Evolutionary conservation across 2,329 filamentous ascomycete genomes (phyloP), one percentile per base, ranked within the genome.

Genomic region (Trichoderma asperellum): DNA sequence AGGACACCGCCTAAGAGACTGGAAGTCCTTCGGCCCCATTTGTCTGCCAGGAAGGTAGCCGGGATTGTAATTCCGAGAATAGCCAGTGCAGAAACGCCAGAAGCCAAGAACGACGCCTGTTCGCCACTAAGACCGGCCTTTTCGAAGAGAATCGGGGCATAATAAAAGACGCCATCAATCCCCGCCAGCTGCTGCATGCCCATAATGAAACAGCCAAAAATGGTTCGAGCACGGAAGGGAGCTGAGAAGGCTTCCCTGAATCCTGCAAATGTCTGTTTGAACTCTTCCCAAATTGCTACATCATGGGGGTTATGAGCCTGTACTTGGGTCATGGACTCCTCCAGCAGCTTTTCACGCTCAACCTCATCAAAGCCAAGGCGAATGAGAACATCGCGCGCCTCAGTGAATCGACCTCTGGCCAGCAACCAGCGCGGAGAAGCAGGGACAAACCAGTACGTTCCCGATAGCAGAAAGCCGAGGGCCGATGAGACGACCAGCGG

Each of bases 101-200:
- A 89, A 0, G 87, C 88, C 14, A 89, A 79, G 69, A 89, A 87
- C 0, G 83, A 85, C 1, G 85, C 83, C 68, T 83, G 81, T 12
- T 84, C 80, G 2, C 84, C 85, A 7, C 80, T 78, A 2, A 90
- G 80, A 0, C 88, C 88, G 0, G 88, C 87, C 68, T 88, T 86
- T 24, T 83, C 79, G 72, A 91, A 90, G 0, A 91, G 77, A 0
- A 86, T 79, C 0, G 89, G 88, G 0, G 88, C 86, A 68, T 91
- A 90, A 71, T 87, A 89, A 2, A 89, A 78, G 0, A 90, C 83
- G 0, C 86, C 88, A 47, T 90, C 88, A 49, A 90, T 89, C 0
- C 88, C 87, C 21, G 81, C 84, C 12, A 89, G 80, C 59, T 90
- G 88, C 69, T 88, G 85, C 79, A 88, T 85, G 0, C 79, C 84